Evolutionary conservation across 1,284 basidiomycete species (phyloP).

Genomic region (Pseudozyma tsukubaensis): DNA sequence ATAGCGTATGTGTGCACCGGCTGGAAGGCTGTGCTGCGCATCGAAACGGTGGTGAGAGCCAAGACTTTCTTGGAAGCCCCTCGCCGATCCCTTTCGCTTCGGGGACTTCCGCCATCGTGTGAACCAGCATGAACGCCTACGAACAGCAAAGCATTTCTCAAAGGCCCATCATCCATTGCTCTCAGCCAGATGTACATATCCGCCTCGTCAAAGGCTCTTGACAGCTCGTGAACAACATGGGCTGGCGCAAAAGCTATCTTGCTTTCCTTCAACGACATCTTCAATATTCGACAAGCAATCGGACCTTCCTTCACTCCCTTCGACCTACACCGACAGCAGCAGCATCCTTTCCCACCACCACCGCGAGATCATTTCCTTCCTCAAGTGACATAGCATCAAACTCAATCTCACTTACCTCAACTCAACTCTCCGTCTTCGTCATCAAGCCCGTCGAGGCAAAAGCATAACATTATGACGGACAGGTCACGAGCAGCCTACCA

Average conservation of each 20-base stretch:
- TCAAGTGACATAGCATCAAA: neutral
- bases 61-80: slow-evolving; percentile 32
- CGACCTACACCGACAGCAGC: slow-evolving; percentile 11
- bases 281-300: neutral
- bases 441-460: neutral
- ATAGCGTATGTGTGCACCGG: neutral
- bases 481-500: slow-evolving; percentile 39
- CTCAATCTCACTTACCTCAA: neutral
- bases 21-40: slow-evolving; percentile 23
- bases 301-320: neutral
- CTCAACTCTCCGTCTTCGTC: neutral
- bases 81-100: slow-evolving; percentile 36
- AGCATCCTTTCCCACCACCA: slow-evolving; percentile 2
- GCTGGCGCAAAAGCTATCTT: neutral
- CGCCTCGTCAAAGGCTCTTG: neutral
- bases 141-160: neutral
- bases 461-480: slow-evolving; percentile 17
- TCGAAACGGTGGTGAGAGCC: slow-evolving; percentile 15
- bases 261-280: neutral
- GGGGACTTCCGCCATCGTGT: slow-evolving; percentile 12
- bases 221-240: neutral
- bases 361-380: neutral
- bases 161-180: too few relatives aligned
- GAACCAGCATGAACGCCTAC: neutral
- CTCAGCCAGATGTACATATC: too few relatives aligned